These are phyloP conservation scores for Fereydounia khargensis DNA, from an alignment of 1,284 basidiomycete genomes.

Conservation along the genomic window DNA sequence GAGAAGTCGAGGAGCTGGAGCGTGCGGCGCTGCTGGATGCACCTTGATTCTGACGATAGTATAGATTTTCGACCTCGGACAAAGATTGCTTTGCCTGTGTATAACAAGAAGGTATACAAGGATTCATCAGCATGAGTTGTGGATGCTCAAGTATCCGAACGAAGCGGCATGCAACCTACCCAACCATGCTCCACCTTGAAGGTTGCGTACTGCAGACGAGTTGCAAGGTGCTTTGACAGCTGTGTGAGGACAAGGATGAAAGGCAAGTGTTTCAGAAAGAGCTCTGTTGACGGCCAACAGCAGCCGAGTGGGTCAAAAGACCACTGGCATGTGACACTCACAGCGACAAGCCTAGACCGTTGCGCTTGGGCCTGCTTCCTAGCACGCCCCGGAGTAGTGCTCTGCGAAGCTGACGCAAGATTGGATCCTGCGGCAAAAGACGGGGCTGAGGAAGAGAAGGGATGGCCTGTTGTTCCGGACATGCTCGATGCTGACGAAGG, in stretches of 20 bases:
- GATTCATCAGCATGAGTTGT: constrained; percentile 2
- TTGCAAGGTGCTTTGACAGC: constrained; percentile 43
- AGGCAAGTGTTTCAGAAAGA: not conserved
- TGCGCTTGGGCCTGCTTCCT: constrained; percentile 33
- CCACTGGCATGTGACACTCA: constrained; percentile 8
- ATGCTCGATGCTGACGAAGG: not conserved
- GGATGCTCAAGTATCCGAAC: too few relatives aligned
- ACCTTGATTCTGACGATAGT: constrained; percentile 39
- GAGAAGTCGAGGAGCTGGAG: constrained; percentile 17
- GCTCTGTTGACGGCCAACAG: not conserved
- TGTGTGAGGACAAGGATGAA: constrained; percentile 1
- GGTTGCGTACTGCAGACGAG: constrained; percentile 46
- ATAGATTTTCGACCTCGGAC: constrained; percentile 54
- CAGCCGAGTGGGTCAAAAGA: not conserved
- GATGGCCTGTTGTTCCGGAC: not conserved
- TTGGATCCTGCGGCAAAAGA: not conserved
- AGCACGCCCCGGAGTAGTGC: constrained; percentile 27
- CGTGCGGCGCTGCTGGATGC: constrained; percentile 2
- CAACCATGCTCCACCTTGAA: constrained; percentile 55
- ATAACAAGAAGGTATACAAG: not conserved
- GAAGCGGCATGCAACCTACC: constrained; percentile 23
- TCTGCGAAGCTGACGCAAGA: constrained; percentile 6
- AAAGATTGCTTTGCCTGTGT: constrained; percentile 46
- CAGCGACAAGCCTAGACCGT: constrained; percentile 23
- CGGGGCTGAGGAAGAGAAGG: not conserved